phyloP scores from a whole-genome alignment of 805 yeast species.

The Kazachstania bromeliacearum region DNA sequence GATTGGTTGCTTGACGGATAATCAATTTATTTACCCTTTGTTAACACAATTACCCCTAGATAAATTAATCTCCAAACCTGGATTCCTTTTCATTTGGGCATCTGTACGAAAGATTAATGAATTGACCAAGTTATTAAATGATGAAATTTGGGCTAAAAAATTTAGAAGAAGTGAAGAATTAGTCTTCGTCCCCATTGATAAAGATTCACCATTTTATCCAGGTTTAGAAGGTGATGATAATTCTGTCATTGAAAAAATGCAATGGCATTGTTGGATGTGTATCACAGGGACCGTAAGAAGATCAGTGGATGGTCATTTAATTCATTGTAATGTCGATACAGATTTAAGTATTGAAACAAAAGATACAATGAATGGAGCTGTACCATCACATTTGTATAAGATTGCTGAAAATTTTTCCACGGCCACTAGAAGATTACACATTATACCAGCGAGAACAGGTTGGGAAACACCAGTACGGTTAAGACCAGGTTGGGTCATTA shows the following conservation, averaged over 20 bases:
- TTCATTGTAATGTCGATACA: conserved; percentile 88
- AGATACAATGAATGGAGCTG: conserved; percentile 36
- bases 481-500: conserved; percentile 85
- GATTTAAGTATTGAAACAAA: conserved; percentile 65
- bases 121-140: conserved; percentile 44
- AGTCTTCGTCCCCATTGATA: conserved; percentile 66
- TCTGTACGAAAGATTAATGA: conserved; percentile 63
- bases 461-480: conserved; percentile 50
- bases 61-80: conserved; percentile 72
- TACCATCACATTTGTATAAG: conserved; percentile 67
- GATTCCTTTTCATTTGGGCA: conserved; percentile 82
- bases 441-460: conserved; percentile 67
- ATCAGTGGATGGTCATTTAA: conserved; percentile 70
- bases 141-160: conserved; percentile 49
- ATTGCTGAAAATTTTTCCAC: conserved; percentile 85
- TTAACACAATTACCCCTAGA: conserved; percentile 61
- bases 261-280: conserved; percentile 98
- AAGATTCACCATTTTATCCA: conserved; percentile 58
- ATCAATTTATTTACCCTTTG: conserved; percentile 55
- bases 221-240: conserved; percentile 41
- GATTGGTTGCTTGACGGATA: conserved; percentile 79
- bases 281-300: conserved; percentile 90
- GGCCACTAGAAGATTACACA: conserved; percentile 74
- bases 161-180: conserved; percentile 87
- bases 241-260: conserved; percentile 54